A percentile compares a stretch with the other conserved stretches of the same genome.
phyloP scores from a whole-genome alignment of 1,139 yeast genomes.

The Zygosaccharomyces sapae region DNA sequence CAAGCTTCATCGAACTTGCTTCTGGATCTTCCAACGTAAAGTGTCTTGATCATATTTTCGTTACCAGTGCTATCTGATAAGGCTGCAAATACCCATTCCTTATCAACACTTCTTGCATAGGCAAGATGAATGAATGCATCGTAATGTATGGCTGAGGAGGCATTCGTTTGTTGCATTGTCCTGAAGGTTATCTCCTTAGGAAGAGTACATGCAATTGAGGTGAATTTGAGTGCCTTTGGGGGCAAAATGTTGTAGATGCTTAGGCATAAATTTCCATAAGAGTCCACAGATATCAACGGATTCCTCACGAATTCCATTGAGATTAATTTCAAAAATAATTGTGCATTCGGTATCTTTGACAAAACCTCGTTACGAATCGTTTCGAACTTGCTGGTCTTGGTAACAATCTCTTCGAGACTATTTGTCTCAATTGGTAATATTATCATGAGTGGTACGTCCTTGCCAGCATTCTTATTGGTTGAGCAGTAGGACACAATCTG shows the following conservation, averaged over 20 bases:
- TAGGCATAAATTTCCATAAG: constrained; percentile 48
- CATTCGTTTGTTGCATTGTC: constrained; percentile 42
- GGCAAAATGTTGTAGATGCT: constrained; percentile 62
- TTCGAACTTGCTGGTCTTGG: constrained; percentile 47
- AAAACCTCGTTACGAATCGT: constrained; percentile 43
- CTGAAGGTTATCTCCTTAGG: constrained; percentile 48
- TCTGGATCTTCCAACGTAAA: constrained; percentile 51
- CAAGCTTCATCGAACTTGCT: constrained; percentile 52
- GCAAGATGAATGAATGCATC: constrained; percentile 82
- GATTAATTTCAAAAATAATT: constrained; percentile 51
- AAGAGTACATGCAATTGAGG: constrained; percentile 34
- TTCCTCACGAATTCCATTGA: constrained; percentile 51
- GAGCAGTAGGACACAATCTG: constrained; percentile 42
- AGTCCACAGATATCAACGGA: constrained; percentile 31
- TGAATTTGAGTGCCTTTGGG: constrained; percentile 30
- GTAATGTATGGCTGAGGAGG: constrained; percentile 45
- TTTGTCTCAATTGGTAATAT: constrained; percentile 36
- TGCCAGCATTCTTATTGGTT: constrained; percentile 30
- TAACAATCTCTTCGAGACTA: constrained; percentile 44
- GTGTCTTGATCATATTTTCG: constrained; percentile 58
- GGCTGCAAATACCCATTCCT: constrained; percentile 79
- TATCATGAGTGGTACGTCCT: constrained; percentile 34
- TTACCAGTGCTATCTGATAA: constrained; percentile 86
- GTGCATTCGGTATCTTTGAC: constrained; percentile 44
- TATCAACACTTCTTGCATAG: constrained; percentile 76